These are phyloP conservation scores for Aspergillus ibericus DNA, from an alignment of 2,329 filamentous ascomycete species.

Conservation along the genomic window DNA sequence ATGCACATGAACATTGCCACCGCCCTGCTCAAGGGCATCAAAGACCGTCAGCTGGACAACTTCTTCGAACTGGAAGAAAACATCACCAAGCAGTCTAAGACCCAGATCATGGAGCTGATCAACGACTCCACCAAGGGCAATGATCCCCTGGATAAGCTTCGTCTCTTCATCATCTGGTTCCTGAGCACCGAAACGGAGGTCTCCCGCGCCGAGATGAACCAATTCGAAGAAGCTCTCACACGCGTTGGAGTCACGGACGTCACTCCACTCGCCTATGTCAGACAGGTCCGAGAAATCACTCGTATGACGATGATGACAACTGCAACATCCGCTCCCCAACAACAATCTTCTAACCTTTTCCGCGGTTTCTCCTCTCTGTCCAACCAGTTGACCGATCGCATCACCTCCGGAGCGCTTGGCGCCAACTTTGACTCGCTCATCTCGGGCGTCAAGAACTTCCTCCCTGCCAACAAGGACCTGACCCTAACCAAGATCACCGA, in stretches of 20 bases:
- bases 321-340: constrained; percentile 59
- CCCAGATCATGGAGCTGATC: constrained; percentile 83
- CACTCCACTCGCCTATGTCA: constrained; percentile 78
- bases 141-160: constrained; percentile 82
- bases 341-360: constrained; percentile 70
- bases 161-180: constrained; percentile 96
- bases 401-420: constrained; percentile 85
- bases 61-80: constrained; percentile 95
- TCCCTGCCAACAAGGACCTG: constrained; percentile 93
- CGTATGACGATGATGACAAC: constrained; percentile 98
- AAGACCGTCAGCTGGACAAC: constrained; percentile 91
- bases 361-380: constrained; percentile 90
- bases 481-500: constrained; percentile 98
- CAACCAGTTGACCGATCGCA: constrained; percentile 85
- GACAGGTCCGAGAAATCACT: constrained; percentile 88
- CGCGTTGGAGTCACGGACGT: constrained; percentile 70
- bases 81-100: constrained; percentile 85
- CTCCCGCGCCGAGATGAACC: constrained; percentile 75
- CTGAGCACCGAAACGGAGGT: constrained; percentile 90
- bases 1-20: constrained; percentile 99
- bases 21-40: constrained; percentile 76
- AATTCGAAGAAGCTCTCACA: constrained; percentile 81
- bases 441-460: constrained; percentile 94
- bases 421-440: constrained; percentile 93
- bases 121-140: constrained; percentile 79